Percentiles rank a stretch among this genome's conserved stretches.
These are phyloP conservation scores for Cryptosporidium andersoni DNA, from an alignment of 169 alveolate species.

Conservation along the genomic window DNA sequence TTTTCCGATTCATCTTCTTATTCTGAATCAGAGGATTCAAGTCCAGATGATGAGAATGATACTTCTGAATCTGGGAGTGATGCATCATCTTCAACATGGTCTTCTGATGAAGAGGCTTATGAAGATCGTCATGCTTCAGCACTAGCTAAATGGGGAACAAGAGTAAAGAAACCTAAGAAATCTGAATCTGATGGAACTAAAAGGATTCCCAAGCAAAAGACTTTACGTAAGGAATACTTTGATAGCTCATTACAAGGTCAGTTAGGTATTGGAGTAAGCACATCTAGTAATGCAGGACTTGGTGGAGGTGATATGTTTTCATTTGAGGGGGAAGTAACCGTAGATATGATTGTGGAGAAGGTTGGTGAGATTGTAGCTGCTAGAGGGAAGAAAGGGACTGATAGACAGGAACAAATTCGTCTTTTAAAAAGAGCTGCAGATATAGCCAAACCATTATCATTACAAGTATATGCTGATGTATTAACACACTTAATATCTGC, in stretches of 20 bases:
- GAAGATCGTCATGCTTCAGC: slow-evolving; percentile 84
- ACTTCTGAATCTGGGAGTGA: slow-evolving; percentile 53
- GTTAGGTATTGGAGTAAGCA: slow-evolving; percentile 67
- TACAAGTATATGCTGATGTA: slow-evolving; percentile 83
- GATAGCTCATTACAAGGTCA: slow-evolving; percentile 14
- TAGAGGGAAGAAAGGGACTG: slow-evolving; percentile 89
- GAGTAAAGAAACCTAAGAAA: slow-evolving; percentile 77
- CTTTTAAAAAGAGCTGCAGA: slow-evolving; percentile 84
- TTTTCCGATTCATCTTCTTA: slow-evolving; percentile 76
- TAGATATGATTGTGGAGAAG: slow-evolving; percentile 85
- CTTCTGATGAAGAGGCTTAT: slow-evolving; percentile 82
- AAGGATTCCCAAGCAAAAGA: slow-evolving; percentile 76
- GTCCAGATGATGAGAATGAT: slow-evolving; percentile 37
- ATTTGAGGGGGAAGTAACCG: slow-evolving; percentile 82
- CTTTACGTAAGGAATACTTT: slow-evolving; percentile 72
- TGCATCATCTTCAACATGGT: slow-evolving; percentile 82
- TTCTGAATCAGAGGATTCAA: slow-evolving; percentile 33
- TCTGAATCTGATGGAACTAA: slow-evolving; percentile 77
- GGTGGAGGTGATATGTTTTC: slow-evolving; percentile 78
- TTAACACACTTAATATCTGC: slow-evolving; percentile 85
- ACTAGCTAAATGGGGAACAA: slow-evolving; percentile 86
- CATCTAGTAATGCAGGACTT: slow-evolving; percentile 75
- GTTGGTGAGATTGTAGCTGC: slow-evolving; percentile 70
- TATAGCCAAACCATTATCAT: slow-evolving; percentile 81
- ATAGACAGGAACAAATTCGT: slow-evolving; percentile 84